These are phyloP conservation scores for Fusarium tupiense DNA, from an alignment of 2,329 filamentous ascomycete species.

Conservation along the genomic window DNA sequence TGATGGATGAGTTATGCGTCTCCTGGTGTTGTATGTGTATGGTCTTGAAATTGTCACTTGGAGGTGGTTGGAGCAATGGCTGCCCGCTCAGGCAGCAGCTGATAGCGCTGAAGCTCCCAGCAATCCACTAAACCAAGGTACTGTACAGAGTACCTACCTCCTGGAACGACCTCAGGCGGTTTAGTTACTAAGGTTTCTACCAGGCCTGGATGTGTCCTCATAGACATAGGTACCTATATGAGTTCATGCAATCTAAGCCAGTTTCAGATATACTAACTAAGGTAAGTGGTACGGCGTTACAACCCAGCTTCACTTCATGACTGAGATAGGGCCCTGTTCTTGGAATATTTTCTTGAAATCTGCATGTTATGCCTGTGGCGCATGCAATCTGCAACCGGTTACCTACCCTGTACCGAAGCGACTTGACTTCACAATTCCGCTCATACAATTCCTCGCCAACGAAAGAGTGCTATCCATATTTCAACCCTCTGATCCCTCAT, in stretches of 20 bases:
- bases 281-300: background rate
- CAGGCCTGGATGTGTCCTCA: background rate
- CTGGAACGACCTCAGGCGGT: background rate
- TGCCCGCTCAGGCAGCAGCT: background rate
- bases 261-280: background rate
- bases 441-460: background rate
- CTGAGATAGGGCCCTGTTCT: background rate
- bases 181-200: background rate
- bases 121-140: conserved; percentile 4
- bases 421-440: too few relatives aligned
- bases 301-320: background rate
- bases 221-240: background rate
- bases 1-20: conserved; percentile 1
- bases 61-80: conserved; percentile 12
- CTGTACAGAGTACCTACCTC: background rate
- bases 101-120: conserved; percentile 11
- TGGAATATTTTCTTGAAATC: background rate
- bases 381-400: background rate
- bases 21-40: background rate
- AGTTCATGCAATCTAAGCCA: background rate
- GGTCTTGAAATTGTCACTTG: background rate
- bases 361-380: background rate
- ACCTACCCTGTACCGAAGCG: background rate
- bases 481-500: background rate
- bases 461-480: background rate